Percentiles rank a stretch among this genome's conserved stretches.
Conservation (phyloP, 106 monocot genomes). For the Apostasia ramifera region DNA sequence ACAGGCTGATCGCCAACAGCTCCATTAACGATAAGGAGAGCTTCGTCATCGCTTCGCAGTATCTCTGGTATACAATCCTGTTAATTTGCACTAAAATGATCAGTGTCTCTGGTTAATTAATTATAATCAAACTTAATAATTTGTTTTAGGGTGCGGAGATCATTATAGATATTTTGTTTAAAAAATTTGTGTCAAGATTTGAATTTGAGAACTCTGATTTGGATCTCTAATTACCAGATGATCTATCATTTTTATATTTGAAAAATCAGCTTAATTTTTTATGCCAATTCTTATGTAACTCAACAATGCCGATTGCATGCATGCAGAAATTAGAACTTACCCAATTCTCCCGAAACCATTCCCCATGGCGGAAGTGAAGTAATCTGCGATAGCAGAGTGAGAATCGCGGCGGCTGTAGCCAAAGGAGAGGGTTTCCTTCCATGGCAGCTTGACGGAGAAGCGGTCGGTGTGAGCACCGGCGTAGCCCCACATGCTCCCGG, state of each 20-base stretch:
- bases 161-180: too few relatives aligned
- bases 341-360: conserved; percentile 35
- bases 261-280: too few relatives aligned
- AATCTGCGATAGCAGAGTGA: too few relatives aligned
- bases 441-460: conserved; percentile 46
- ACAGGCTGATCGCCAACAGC: conserved; percentile 50
- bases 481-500: conserved; percentile 51
- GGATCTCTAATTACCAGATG: too few relatives aligned
- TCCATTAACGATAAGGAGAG: conserved; percentile 48
- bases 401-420: too few relatives aligned
- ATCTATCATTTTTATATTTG: too few relatives aligned
- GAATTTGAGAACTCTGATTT: too few relatives aligned
- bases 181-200: too few relatives aligned
- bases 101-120: too few relatives aligned
- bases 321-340: conserved; percentile 5
- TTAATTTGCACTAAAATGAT: not conserved
- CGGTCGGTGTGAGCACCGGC: conserved; percentile 43
- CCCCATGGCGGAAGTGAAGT: conserved; percentile 14
- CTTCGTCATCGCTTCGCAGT: conserved; percentile 45
- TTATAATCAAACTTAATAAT: too few relatives aligned
- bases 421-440: conserved; percentile 70
- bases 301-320: not conserved
- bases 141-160: too few relatives aligned
- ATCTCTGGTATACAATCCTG: conserved; percentile 47
- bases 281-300: too few relatives aligned